These are phyloP conservation scores for Hemisphaericaspora xylofermentans DNA, from an alignment of 1,139 yeast genomes.

Conservation along the genomic window DNA sequence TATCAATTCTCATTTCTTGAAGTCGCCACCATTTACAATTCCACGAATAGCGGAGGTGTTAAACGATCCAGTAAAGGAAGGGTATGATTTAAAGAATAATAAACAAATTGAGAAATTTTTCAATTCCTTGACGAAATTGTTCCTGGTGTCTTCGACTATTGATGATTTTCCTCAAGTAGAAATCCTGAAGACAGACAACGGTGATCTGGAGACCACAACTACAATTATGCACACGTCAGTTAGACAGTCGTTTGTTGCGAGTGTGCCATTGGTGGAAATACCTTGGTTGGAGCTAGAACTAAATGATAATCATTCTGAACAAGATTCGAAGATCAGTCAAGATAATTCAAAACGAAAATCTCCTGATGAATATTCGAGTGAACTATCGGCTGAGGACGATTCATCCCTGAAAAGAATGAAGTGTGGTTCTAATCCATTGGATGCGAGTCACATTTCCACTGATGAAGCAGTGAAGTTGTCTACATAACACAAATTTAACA, in stretches of 20 bases:
- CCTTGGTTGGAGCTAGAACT: conserved; percentile 44
- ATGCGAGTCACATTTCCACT: neutral
- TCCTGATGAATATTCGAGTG: too few species aligned
- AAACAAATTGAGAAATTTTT: conserved; percentile 30
- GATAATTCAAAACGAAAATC: neutral
- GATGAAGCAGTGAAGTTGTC: conserved; percentile 9
- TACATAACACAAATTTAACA: neutral
- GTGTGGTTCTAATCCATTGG: neutral
- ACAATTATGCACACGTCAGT: conserved; percentile 3
- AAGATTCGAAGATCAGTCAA: conserved; percentile 11
- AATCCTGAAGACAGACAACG: conserved; percentile 6
- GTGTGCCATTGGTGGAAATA: conserved; percentile 35
- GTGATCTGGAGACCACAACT: neutral
- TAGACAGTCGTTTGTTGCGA: conserved; percentile 10
- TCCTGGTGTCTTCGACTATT: conserved; percentile 29
- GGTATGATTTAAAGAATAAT: conserved; percentile 29
- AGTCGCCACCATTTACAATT: conserved; percentile 58
- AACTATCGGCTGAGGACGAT: too few species aligned
- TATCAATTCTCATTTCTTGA: conserved; percentile 21
- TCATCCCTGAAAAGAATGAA: too few species aligned
- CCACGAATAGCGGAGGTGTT: conserved; percentile 56
- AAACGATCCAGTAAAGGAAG: conserved; percentile 32
- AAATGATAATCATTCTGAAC: conserved; percentile 9
- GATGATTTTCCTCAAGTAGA: conserved; percentile 25
- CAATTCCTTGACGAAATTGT: conserved; percentile 29